Conservation (phyloP, 148 eudicot genomes). For the Diospyros kaki region DNA sequence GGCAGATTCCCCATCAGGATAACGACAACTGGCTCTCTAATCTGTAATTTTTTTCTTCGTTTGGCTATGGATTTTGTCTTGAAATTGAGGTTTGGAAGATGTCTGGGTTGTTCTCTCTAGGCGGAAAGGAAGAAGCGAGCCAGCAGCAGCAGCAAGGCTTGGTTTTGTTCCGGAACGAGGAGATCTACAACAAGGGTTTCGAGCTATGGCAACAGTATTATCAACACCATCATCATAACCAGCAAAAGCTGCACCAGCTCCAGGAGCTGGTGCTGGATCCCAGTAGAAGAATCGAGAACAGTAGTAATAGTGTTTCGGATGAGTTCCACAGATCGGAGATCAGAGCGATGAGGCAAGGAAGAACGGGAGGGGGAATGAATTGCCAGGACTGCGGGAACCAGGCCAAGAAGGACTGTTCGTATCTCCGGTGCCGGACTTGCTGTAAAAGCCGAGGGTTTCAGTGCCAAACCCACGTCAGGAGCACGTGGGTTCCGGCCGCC, state of each 20-base stretch:
- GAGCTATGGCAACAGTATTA: constrained; percentile 84
- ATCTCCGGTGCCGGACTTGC: constrained; percentile 81
- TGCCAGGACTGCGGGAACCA: constrained; percentile 94
- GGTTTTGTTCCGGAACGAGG: constrained; percentile 33
- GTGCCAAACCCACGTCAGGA: constrained; percentile 78
- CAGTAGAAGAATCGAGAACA: constrained; percentile 5
- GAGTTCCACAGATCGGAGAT: constrained; percentile 9
- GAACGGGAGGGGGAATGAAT: constrained; percentile 38
- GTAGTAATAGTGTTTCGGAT: constrained; percentile 3
- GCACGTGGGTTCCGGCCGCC: constrained; percentile 96
- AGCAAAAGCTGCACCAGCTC: constrained; percentile 10
- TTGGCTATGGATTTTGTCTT: constrained; percentile 26
- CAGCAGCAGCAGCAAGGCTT: constrained; percentile 25
- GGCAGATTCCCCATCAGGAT: constrained; percentile 9
- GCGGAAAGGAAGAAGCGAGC: constrained; percentile 17
- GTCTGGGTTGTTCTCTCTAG: constrained; percentile 76
- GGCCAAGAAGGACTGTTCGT: constrained; percentile 73
- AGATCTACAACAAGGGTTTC: constrained; percentile 80
- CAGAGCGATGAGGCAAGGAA: constrained; percentile 26
- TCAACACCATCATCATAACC: constrained; percentile 15
- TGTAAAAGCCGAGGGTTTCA: constrained; percentile 83
- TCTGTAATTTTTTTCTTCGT: neutral
- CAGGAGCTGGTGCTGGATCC: constrained; percentile 17
- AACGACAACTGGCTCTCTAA: constrained; percentile 14
- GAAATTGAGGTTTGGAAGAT: constrained; percentile 26